A percentile compares a stretch with the other conserved stretches of the same genome.
phyloP scores from a whole-genome alignment of 257 asterid species.

The Handroanthus guayacan region DNA sequence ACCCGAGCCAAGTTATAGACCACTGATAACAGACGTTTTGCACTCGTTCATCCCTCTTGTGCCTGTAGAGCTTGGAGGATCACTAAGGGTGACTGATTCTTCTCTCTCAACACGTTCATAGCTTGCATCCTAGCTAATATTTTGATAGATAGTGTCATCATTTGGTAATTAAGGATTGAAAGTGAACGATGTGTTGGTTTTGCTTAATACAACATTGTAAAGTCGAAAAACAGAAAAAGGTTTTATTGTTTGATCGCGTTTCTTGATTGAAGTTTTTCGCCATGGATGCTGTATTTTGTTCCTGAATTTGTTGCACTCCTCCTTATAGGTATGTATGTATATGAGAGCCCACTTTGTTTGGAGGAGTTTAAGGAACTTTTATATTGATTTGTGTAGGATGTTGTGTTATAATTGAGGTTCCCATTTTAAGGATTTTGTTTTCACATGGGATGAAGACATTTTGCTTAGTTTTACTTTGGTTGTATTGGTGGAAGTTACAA shows the following conservation, averaged over 20 bases:
- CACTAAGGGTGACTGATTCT: constrained; percentile 53
- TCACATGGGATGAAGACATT: neutral
- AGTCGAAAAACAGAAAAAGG: constrained; percentile 32
- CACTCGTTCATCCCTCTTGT: constrained; percentile 89
- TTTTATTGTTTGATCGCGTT: constrained; percentile 14
- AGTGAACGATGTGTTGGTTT: constrained; percentile 15
- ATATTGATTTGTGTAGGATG: too few species aligned
- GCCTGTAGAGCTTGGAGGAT: constrained; percentile 78
- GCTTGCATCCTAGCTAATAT: neutral
- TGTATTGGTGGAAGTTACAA: neutral
- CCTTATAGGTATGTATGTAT: neutral
- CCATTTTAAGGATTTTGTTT: neutral
- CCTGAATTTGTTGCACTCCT: neutral
- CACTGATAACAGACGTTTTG: constrained; percentile 78
- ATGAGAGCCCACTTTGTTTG: neutral
- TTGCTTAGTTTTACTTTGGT: neutral
- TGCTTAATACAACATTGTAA: constrained; percentile 43
- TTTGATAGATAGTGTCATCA: too few species aligned
- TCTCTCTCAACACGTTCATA: constrained; percentile 35
- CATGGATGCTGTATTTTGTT: neutral
- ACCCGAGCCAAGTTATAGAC: constrained; percentile 84
- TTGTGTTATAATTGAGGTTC: too few species aligned
- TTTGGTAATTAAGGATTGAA: constrained; percentile 1
- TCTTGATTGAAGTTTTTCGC: neutral
- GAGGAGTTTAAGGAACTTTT: neutral